Evolutionary conservation across 2,329 filamentous ascomycete genomes (phyloP), one percentile per base, ranked within the genome.

Genomic region (Fusarium torreyae): DNA sequence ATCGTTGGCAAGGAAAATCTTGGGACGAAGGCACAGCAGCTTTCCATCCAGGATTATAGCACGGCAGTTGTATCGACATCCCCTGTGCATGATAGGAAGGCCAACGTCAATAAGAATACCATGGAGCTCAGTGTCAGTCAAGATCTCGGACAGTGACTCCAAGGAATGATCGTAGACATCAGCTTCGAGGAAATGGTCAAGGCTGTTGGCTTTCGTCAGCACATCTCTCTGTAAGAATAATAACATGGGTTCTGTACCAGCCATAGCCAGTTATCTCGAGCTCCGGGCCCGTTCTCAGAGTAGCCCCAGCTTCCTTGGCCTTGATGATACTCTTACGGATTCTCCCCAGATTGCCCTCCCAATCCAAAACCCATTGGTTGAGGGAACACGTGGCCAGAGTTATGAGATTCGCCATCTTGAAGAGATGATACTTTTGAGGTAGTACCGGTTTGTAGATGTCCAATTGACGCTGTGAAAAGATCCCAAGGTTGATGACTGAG

Each of bases 21-120:
- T 94, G 0, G 91, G 91, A 13, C 92, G 84, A 59, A 96, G 91
- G 61, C 91, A 82, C 18, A 94, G 79, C 20, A 94, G 89, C 79
- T 90, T 88, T 51, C 88, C 86, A 70, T 94, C 87, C 5, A 78
- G 74, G 50, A 77, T 76, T 3, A 82, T 68, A 15, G 77, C 75
- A 15, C 81, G 73, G 51, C 75, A 77, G 64, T 83, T 83, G 70
- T 81, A 83, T n/a, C 63, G 48, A 42, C 62, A 66, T 1, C 66
- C 61, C 14, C 80, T 71, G 57, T 81, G 79, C 51, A 89, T 83
- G 63, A 75, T 89, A 15, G 76, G 76, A 20, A 78, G 61, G 20
- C 78, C 78, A 14, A 80, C 60, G 43, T 80, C 78, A 18, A 81
- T 69, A 14, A 81, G 68, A 33, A 77, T 77, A 1, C 66, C 90